Conservation (phyloP, 768 basidiomycete genomes). For the Boletus barrowsii region DNA sequence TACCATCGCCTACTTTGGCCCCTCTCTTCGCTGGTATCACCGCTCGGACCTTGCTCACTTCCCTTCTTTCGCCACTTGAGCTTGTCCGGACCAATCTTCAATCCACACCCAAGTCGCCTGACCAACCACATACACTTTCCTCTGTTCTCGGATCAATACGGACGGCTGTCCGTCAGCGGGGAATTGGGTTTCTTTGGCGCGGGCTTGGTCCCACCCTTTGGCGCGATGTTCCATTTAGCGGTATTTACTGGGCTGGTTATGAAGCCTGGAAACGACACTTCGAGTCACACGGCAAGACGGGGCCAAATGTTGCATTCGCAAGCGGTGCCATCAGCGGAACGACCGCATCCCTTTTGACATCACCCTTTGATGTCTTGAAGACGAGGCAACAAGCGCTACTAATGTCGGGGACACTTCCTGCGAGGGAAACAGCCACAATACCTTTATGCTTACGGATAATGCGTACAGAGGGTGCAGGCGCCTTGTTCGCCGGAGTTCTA, state of each 20-base stretch:
- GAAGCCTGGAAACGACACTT: constrained; percentile 75
- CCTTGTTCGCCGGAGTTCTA: constrained; percentile 79
- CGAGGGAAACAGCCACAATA: constrained; percentile 48
- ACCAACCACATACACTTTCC: constrained; percentile 71
- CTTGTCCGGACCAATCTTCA: constrained; percentile 92
- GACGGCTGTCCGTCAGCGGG: constrained; percentile 56
- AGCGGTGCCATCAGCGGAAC: constrained; percentile 90
- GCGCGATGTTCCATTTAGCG: constrained; percentile 97
- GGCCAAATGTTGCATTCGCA: constrained; percentile 73
- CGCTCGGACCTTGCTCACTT: constrained; percentile 77
- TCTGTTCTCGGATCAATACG: constrained; percentile 69
- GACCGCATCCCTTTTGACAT: constrained; percentile 81
- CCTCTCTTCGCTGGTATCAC: constrained; percentile 82
- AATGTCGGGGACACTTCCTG: constrained; percentile 51
- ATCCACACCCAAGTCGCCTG: constrained; percentile 71
- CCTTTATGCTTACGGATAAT: constrained; percentile 68
- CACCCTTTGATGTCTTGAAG: constrained; percentile 96
- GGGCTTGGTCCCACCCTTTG: constrained; percentile 91
- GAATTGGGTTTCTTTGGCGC: constrained; percentile 76
- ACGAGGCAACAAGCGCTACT: constrained; percentile 85
- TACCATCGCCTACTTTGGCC: constrained; percentile 49
- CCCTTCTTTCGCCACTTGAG: constrained; percentile 83
- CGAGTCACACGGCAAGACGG: constrained; percentile 49
- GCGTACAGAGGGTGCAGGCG: constrained; percentile 71
- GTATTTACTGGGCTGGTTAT: constrained; percentile 95